Evolutionary conservation across 371 early-diverging fungal genomes (phyloP), one percentile per base, ranked within the genome.

Genomic region (Agmasoma carcini): DNA sequence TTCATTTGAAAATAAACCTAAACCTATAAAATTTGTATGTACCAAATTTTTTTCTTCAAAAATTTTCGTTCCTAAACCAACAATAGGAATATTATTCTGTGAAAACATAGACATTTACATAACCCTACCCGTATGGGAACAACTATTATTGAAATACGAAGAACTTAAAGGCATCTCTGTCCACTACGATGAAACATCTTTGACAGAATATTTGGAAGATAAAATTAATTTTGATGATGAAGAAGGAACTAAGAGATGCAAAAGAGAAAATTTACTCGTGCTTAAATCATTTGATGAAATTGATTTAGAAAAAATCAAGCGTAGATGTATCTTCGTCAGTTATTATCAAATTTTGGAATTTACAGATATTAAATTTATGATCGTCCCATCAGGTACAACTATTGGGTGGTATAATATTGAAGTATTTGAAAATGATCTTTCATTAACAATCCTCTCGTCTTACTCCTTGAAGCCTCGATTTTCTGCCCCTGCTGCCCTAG

Each of bases 351-450:
- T 7, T n/a, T 5, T 52, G 11, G 7, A 23, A 4, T 25, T 59
- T 6, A 7, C 17, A 22, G 27, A n/a, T 3, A n/a, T 9, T 31
- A 29, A 17, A 30, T 17, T 54, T 2, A 29, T 6, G 19, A 14
- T 36, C 19, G 2, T 39, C 4, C 17, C 51, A 11, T n/a, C 53
- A 14, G 59, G 59, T 9, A 51, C 54, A 9, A 20, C 5, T 15
- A n/a, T 59, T 4, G 59, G 59, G 4, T 59, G 54, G 57, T 11
- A 4, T 6, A 59, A 59, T 27, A 34, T 34, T 40, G 27, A 31
- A 31, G 17, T 51, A 17, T 59, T 59, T 26, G 30, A 11, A 6
- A 33, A 48, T 43, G 9, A 9, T 7, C 4, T 5, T 3, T 19
- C 36, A 27, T 4, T 59, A 34, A 4, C 38, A 14, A 15, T 20